Percentiles rank a stretch among this genome's conserved stretches.
phyloP scores from a whole-genome alignment of 1,139 yeast genomes.

The Pichia sp. region DNA sequence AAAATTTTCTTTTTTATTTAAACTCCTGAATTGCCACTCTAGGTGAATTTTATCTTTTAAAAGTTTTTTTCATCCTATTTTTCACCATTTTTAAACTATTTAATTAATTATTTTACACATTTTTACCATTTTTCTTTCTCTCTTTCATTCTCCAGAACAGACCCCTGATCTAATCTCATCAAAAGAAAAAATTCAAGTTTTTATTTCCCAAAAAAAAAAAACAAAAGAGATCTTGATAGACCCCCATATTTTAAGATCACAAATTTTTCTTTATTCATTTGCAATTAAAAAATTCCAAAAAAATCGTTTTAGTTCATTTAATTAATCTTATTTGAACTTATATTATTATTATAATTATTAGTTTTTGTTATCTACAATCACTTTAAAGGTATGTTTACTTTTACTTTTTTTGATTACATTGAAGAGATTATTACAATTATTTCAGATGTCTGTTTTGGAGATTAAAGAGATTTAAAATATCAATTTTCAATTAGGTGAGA shows the following conservation, averaged over 20 bases:
- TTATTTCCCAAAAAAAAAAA: no score
- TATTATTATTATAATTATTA: background rate
- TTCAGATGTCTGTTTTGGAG: conserved; percentile 12
- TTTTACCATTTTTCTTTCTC: conserved; percentile 7
- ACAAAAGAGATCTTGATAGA: background rate
- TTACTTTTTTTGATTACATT: background rate
- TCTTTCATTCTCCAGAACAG: conserved; percentile 16
- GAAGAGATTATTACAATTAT: conserved; percentile 5
- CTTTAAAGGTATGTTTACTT: conserved; percentile 7
- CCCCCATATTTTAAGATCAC: conserved; percentile 12
- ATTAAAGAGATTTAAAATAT: background rate
- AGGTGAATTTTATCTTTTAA: background rate
- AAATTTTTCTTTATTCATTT: conserved; percentile 4
- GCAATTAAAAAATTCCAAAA: conserved; percentile 3
- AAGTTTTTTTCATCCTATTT: background rate
- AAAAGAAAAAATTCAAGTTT: conserved; percentile 5
- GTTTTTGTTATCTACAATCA: background rate
- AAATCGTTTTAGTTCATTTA: background rate
- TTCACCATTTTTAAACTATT: conserved; percentile 3
- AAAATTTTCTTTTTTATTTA: no score
- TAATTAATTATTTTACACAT: background rate
- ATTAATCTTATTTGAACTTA: background rate
- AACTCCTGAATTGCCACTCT: background rate
- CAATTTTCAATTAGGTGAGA: background rate
- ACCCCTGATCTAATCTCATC: conserved; percentile 17